Evolutionary conservation across 2,329 filamentous ascomycete species (phyloP).

Genomic region (Myriosclerotinia curreyana): DNA sequence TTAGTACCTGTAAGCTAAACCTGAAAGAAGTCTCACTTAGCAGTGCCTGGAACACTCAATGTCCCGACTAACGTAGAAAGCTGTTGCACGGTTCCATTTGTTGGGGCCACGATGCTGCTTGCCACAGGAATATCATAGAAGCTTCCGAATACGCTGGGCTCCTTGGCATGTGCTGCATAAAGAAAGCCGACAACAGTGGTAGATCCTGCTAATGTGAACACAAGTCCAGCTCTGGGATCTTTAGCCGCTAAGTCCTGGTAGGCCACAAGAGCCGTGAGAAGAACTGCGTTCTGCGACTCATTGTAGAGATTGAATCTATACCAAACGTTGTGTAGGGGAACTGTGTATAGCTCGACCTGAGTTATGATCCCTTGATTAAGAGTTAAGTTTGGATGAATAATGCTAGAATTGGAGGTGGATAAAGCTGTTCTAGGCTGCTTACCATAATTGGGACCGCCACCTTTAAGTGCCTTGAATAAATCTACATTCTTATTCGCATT

Average conservation of each 20-base stretch:
- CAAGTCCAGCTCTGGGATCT: too few relatives aligned
- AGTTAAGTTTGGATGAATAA: too few relatives aligned
- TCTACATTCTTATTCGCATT: conserved; percentile 46
- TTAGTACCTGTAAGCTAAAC: not conserved
- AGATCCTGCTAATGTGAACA: too few relatives aligned
- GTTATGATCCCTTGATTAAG: too few relatives aligned
- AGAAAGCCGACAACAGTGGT: too few relatives aligned
- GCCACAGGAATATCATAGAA: too few relatives aligned
- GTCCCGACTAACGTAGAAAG: not conserved
- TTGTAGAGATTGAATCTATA: not conserved
- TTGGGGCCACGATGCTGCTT: too few relatives aligned
- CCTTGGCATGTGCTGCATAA: too few relatives aligned
- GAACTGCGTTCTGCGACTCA: not conserved
- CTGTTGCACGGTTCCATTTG: too few relatives aligned
- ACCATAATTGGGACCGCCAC: conserved; percentile 28
- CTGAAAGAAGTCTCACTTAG: not conserved
- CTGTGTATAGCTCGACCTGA: too few relatives aligned
- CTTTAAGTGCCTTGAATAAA: conserved; percentile 45
- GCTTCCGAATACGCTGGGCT: too few relatives aligned
- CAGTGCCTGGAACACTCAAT: not conserved
- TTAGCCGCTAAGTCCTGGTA: not conserved
- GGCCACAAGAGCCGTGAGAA: not conserved
- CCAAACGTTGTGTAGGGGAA: not conserved
- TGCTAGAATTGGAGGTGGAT: too few relatives aligned
- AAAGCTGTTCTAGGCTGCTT: not conserved